Evolutionary conservation across 2,329 filamentous ascomycete genomes (phyloP).

Genomic region (Aspergillus awamori): DNA sequence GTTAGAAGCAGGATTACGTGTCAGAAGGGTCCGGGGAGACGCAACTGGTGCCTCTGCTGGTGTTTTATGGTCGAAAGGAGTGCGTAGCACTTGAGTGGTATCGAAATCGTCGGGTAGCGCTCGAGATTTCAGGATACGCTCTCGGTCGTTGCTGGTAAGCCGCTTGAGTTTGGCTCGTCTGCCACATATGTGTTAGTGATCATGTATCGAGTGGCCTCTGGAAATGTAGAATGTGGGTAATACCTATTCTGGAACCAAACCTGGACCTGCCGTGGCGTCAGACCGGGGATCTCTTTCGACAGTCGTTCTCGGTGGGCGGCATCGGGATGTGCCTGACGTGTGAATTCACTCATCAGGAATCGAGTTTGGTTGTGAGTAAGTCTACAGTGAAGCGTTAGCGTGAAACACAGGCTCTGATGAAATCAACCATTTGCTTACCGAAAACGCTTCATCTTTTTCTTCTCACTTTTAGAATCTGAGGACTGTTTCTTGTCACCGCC

Average conservation of each 20-base stretch:
- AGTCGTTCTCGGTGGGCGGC: slow-evolving; percentile 85
- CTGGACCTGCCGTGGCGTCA: slow-evolving; percentile 91
- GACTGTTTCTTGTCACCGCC: slow-evolving; percentile 34
- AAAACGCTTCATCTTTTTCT: slow-evolving; percentile 50
- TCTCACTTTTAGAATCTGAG: slow-evolving; percentile 35
- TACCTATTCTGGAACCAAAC: slow-evolving; percentile 99
- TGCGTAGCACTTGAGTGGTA: slow-evolving; percentile 61
- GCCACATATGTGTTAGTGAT: slow-evolving; percentile 16
- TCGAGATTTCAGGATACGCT: slow-evolving; percentile 63
- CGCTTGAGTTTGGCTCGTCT: slow-evolving; percentile 66
- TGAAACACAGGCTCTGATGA: not conserved
- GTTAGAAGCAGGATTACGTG: slow-evolving; percentile 42
- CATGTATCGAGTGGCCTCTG: not conserved
- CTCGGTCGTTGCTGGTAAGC: slow-evolving; percentile 62
- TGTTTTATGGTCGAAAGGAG: slow-evolving; percentile 52
- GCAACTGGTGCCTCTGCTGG: slow-evolving; percentile 53
- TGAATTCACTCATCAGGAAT: slow-evolving; percentile 95
- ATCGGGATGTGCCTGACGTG: slow-evolving; percentile 91
- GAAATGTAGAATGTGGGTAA: not conserved
- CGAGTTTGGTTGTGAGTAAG: slow-evolving; percentile 96
- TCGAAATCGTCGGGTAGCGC: slow-evolving; percentile 63
- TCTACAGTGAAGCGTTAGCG: slow-evolving; percentile 50
- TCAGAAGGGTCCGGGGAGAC: slow-evolving; percentile 46
- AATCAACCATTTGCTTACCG: slow-evolving; percentile 34
- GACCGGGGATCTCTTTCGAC: slow-evolving; percentile 84